A percentile compares a stretch with the other conserved stretches of the same genome.
Conservation (phyloP, 139 green algal species). For the Chlamydomonas sphaeroides region DNA sequence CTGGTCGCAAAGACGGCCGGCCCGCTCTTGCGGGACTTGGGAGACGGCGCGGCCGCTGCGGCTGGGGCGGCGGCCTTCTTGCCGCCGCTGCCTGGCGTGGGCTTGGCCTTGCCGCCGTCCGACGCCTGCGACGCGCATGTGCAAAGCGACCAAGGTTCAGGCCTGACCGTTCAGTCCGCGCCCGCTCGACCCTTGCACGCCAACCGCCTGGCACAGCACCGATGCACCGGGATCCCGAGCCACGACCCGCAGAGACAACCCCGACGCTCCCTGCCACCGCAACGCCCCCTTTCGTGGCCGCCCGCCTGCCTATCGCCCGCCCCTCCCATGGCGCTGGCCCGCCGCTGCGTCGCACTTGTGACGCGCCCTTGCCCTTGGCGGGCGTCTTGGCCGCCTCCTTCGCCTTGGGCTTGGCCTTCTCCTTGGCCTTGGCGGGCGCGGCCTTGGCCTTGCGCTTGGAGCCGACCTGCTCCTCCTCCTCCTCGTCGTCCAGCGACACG, state of each 20-base stretch:
- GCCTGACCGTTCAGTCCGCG: too few species aligned
- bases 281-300: too few species aligned
- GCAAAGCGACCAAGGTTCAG: too few species aligned
- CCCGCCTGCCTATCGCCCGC: too few species aligned
- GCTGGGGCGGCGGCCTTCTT: background rate
- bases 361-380: background rate
- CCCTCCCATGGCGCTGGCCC: too few species aligned
- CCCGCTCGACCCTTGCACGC: too few species aligned
- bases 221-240: too few species aligned
- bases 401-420: background rate
- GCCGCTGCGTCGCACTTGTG: too few species aligned
- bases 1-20: conserved; percentile 5
- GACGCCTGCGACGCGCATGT: too few species aligned
- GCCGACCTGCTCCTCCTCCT: background rate
- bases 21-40: background rate
- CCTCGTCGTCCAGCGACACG: background rate
- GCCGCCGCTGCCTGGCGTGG: background rate
- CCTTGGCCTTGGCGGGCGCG: background rate
- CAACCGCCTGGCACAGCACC: too few species aligned
- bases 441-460: background rate
- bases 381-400: background rate
- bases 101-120: too few species aligned
- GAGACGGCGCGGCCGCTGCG: background rate
- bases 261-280: background rate
- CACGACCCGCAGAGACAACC: too few species aligned